A percentile compares a stretch with the other conserved stretches of the same genome.
Conservation (phyloP, 2,329 filamentous ascomycete genomes). For the Talaromyces sp. region DNA sequence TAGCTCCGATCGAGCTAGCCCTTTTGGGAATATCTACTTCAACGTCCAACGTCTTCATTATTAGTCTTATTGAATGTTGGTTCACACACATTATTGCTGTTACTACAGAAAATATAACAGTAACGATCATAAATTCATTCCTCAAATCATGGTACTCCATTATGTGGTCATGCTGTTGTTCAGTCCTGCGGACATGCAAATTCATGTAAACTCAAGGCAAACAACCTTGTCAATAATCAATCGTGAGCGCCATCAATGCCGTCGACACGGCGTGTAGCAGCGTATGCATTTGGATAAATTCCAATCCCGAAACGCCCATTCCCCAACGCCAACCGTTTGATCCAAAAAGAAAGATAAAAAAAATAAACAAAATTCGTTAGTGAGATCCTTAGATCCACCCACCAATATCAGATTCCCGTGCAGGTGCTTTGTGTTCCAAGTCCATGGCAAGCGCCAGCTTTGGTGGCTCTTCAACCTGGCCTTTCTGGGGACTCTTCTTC, state of each 20-base stretch:
- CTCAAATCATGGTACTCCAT: conserved; percentile 11
- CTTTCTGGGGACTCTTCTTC: conserved; percentile 45
- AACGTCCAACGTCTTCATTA: too few species aligned
- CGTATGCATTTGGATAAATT: conserved; percentile 4
- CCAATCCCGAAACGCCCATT: conserved; percentile 7
- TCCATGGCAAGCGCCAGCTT: conserved; percentile 50
- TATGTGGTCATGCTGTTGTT: conserved; percentile 10
- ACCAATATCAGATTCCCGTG: conserved; percentile 21
- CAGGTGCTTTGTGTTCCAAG: conserved; percentile 17
- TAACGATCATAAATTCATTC: conserved; percentile 8
- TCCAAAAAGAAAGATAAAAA: conserved; percentile 9
- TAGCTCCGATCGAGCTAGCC: not conserved
- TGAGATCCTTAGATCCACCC: conserved; percentile 29
- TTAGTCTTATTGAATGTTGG: too few species aligned
- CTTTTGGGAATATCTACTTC: not conserved
- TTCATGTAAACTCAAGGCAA: conserved; percentile 1
- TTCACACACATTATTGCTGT: not conserved
- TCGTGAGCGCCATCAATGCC: not conserved
- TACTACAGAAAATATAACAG: not conserved
- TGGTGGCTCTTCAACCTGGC: conserved; percentile 45
- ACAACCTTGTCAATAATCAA: not conserved
- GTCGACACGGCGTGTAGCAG: not conserved
- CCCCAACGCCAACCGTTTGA: conserved; percentile 8
- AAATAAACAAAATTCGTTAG: conserved; percentile 7
- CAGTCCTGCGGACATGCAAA: conserved; percentile 5